phyloP scores from a whole-genome alignment of 305 asterid species.

The Fraxinus angustifolia region DNA sequence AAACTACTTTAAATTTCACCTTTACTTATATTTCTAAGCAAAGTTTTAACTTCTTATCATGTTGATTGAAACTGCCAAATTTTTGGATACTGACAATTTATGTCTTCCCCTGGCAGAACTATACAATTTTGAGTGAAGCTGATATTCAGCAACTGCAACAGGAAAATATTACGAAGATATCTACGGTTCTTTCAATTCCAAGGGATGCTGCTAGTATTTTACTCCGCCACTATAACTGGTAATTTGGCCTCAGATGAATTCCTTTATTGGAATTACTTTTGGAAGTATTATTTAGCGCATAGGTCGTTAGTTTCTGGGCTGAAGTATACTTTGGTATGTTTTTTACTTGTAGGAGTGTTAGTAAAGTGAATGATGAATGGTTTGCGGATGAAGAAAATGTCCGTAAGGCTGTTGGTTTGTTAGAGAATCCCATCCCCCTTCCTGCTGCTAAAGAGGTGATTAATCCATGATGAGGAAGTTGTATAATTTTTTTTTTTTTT shows the following conservation, averaged over 20 bases:
- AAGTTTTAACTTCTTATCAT: conserved; percentile 1
- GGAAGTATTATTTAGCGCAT: not conserved
- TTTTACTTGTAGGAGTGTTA: conserved; percentile 77
- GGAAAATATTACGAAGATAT: conserved; percentile 65
- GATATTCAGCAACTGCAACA: conserved; percentile 77
- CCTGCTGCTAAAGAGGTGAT: conserved; percentile 75
- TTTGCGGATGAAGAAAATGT: conserved; percentile 83
- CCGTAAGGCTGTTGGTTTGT: conserved; percentile 65
- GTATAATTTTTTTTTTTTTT: not conserved
- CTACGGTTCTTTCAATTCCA: conserved; percentile 81
- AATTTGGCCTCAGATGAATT: conserved; percentile 25
- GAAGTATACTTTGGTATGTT: conserved; percentile 28
- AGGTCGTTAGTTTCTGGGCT: conserved; percentile 17
- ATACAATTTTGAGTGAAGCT: conserved; percentile 69
- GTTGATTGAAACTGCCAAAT: not conserved
- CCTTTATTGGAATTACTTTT: conserved; percentile 7
- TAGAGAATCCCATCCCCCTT: conserved; percentile 55
- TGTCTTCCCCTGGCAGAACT: conserved; percentile 44
- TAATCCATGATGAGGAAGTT: conserved; percentile 19
- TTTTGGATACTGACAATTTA: conserved; percentile 12
- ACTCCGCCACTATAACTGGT: conserved; percentile 93
- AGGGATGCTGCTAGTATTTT: conserved; percentile 79
- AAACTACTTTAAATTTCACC: not conserved
- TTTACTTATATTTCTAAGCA: conserved; percentile 5
- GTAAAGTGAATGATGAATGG: conserved; percentile 89